These are phyloP conservation scores for Fusarium albosuccineum DNA, from an alignment of 2,329 filamentous ascomycete genomes.

Conservation along the genomic window DNA sequence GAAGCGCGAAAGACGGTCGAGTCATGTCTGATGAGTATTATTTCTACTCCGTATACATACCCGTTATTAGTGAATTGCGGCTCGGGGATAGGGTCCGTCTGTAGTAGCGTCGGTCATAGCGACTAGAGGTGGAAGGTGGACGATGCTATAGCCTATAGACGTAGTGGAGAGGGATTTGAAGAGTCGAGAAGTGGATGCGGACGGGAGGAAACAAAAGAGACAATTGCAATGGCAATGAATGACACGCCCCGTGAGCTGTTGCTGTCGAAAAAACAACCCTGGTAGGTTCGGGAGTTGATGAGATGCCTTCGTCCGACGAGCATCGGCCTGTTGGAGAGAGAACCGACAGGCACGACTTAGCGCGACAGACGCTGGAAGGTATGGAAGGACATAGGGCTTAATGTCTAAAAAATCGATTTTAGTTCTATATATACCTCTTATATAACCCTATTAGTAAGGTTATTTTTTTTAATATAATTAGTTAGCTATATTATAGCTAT, in stretches of 20 bases:
- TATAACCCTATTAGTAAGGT: no score
- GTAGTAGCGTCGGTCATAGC: slow-evolving; percentile 9
- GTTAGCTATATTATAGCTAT: no score
- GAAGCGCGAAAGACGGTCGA: slow-evolving; percentile 12
- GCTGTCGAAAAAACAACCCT: slow-evolving; percentile 2
- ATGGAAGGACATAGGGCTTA: no score
- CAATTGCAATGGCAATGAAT: slow-evolving; percentile 3
- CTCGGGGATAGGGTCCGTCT: slow-evolving; percentile 6
- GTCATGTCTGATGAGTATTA: slow-evolving; percentile 37
- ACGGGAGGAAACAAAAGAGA: slow-evolving; percentile 1
- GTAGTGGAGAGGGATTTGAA: neutral
- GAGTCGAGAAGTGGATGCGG: neutral
- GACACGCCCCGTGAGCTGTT: neutral
- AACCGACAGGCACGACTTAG: slow-evolving; percentile 19
- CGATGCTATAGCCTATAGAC: neutral
- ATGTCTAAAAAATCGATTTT: no score
- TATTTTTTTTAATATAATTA: no score
- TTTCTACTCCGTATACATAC: neutral
- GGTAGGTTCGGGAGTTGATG: neutral
- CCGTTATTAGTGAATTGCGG: slow-evolving; percentile 3
- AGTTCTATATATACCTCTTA: no score
- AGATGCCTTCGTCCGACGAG: slow-evolving; percentile 5
- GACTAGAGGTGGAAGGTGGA: slow-evolving; percentile 11
- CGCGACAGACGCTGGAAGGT: slow-evolving; percentile 37
- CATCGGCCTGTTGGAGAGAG: slow-evolving; percentile 3